Conservation (phyloP, 345 rosid species). For the Corchorus olitorius region DNA sequence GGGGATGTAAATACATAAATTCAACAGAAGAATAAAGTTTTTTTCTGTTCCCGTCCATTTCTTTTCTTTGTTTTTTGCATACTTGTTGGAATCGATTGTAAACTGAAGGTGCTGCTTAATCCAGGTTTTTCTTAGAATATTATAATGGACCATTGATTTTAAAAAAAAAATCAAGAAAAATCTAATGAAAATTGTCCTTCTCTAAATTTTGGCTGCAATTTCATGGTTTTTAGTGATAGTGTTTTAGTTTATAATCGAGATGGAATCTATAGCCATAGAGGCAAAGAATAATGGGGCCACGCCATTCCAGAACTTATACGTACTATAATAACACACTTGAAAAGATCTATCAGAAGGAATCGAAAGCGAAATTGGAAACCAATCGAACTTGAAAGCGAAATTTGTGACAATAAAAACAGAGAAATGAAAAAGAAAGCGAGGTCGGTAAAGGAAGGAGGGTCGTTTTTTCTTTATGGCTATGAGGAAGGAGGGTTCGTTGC, state of each 20-base stretch:
- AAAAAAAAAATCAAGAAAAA: not conserved
- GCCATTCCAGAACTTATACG: not conserved
- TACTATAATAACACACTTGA: not conserved
- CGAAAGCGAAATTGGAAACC: not conserved
- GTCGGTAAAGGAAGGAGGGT: not conserved
- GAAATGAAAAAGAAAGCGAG: not conserved
- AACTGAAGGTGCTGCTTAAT: not conserved
- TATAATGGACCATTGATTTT: not conserved
- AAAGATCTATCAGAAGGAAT: not conserved
- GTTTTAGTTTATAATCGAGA: not conserved
- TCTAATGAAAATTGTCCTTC: not conserved
- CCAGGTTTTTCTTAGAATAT: not conserved
- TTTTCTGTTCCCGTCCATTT: not conserved
- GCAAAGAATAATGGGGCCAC: not conserved
- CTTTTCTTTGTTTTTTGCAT: not conserved
- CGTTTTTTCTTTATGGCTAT: too few species aligned
- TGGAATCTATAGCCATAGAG: not conserved
- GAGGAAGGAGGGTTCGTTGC: too few species aligned
- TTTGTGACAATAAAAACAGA: not conserved
- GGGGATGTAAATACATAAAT: slow-evolving; percentile 10
- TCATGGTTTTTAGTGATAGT: too few species aligned
- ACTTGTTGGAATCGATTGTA: not conserved
- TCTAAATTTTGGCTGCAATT: not conserved
- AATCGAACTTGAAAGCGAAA: slow-evolving; percentile 1
- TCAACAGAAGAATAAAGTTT: not conserved